Evolutionary conservation across 768 basidiomycete species (phyloP), one percentile per base, ranked within the genome.

Genomic region (Amanita fuliginea): DNA sequence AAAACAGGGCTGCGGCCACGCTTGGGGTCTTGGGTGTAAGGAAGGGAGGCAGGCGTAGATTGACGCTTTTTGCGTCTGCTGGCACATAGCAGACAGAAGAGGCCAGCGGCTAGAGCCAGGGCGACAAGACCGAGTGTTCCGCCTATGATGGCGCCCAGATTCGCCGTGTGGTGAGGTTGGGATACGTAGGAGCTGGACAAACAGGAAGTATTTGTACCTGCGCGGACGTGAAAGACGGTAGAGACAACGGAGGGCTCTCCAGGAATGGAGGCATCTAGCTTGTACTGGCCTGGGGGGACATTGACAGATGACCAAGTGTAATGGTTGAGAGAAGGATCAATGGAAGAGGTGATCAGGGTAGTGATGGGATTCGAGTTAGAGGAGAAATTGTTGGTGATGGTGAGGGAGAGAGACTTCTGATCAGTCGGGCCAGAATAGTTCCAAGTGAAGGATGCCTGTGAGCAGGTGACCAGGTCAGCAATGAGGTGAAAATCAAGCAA

Each of bases 231-330:
- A 44, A 73, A 70, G n/a, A 58, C 10, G 0, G 42, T 4, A 2
- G 68, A 67, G 0, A 22, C 6, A 5, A 40, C 34, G 7, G 11
- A 26, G 3, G 46, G 22, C n/a, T 55, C 42, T 3, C 63, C 46
- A 3, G 58, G 52, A 14, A 70, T 52, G 4, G 58, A 53, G 6
- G 64, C 66, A 0, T 47, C 53, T 16, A 80, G 19, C 10, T 54
- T 40, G 55, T 82, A 82, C 68, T 67, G 71, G 3, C 80, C 80
- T 46, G 67, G 60, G 0, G 73, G 59, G 19, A 79, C 60, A 51
- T 67, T 65, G 42, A 82, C 76, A 2, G 61, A 40, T 1, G 58
- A 3, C 80, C 81, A 80, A 3, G 56, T 61, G 60, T 62, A 77
- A 14, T 47, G 49, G 0, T 9, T 6, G 1, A 13, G 21, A 10